Evolutionary conservation across 78 protist genomes (phyloP), one percentile per base, ranked within the genome.

Genomic region (Dictyostelium capitatum): DNA sequence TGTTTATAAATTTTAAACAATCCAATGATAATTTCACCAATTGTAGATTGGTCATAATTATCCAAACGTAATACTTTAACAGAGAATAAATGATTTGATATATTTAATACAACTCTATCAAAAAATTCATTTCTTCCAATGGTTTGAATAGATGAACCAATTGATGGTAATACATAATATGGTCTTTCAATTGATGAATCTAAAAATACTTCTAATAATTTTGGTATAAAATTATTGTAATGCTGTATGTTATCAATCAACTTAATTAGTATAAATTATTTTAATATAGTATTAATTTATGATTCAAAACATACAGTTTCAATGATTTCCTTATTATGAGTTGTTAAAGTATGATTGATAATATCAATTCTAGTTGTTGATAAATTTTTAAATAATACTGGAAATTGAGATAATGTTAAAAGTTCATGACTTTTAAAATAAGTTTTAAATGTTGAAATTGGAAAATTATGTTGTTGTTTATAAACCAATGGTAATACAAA

Each of bases 371-470:
- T 73, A 15, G 79, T 46, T 8, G 32, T 37, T 19, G 79, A 73
- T 46, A 73, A 73, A 46, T 37, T 46, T 73, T 73, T 73, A 46
- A 73, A 73, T 47, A 73, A 46, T 8, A 73, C 50, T 73, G 79
- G 79, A 46, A 73, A 73, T 73, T 73, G 79, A 17, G 79, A 73
- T 73, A 73, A n/a, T 9, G 56, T 47, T 46, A 73, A 47, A 30
- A 37, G 28, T 11, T 73, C 79, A 41, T 77, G 43, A 10, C 25
- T 23, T 51, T 77, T 77, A 17, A 77, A 77, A 12, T 41, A 77
- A 41, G 46, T n/a, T 77, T 77, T 77, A 51, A 77, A 77, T 2
- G 65, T 41, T 77, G 82, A 25, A 30, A 77, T 51, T 77, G 65
- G 65, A 47, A 46, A 51, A 77, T 28, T 77, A 47, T 77, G 62